These are phyloP conservation scores for Emergomyces pasteurianus DNA, from an alignment of 2,329 filamentous ascomycete genomes.

Conservation along the genomic window DNA sequence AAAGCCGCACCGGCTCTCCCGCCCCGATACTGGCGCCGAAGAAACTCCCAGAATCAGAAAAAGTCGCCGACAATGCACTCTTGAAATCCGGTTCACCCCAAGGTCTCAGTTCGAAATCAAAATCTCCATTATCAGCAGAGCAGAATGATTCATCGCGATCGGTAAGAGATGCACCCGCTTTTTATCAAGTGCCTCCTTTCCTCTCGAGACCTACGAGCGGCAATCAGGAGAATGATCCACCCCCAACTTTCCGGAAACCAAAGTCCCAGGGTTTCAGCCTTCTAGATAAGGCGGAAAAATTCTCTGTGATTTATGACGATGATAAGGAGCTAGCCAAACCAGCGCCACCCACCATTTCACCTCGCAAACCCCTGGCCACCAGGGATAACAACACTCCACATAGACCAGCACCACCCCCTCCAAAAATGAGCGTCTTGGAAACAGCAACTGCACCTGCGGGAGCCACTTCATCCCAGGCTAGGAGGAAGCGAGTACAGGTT, in stretches of 20 bases:
- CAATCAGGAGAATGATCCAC: constrained; percentile 78
- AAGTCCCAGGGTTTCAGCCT: constrained; percentile 45
- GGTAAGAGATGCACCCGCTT: constrained; percentile 37
- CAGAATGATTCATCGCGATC: constrained; percentile 28
- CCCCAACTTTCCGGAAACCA: constrained; percentile 53
- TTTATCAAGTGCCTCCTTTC: constrained; percentile 46
- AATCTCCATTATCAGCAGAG: constrained; percentile 32
- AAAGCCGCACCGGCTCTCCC: constrained; percentile 9
- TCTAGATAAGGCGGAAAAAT: constrained; percentile 46
- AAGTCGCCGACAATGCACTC: constrained; percentile 2
- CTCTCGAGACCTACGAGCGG: constrained; percentile 49
- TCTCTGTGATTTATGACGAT: constrained; percentile 37
- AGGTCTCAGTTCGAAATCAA: constrained; percentile 23
- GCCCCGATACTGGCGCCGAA: constrained; percentile 8
- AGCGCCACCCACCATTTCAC: constrained; percentile 34
- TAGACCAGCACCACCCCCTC: constrained; percentile 61
- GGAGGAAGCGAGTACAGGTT: constrained; percentile 70
- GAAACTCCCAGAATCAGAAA: background rate
- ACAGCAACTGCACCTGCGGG: constrained; percentile 76
- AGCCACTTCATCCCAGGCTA: constrained; percentile 59
- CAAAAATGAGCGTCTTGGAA: constrained; percentile 94
- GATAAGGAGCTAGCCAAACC: constrained; percentile 23
- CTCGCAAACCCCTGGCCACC: constrained; percentile 37
- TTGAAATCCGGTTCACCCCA: constrained; percentile 25
- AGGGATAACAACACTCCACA: constrained; percentile 61